Evolutionary conservation across 2,329 filamentous ascomycete genomes (phyloP).

Genomic region (Phialophora macrospora): DNA sequence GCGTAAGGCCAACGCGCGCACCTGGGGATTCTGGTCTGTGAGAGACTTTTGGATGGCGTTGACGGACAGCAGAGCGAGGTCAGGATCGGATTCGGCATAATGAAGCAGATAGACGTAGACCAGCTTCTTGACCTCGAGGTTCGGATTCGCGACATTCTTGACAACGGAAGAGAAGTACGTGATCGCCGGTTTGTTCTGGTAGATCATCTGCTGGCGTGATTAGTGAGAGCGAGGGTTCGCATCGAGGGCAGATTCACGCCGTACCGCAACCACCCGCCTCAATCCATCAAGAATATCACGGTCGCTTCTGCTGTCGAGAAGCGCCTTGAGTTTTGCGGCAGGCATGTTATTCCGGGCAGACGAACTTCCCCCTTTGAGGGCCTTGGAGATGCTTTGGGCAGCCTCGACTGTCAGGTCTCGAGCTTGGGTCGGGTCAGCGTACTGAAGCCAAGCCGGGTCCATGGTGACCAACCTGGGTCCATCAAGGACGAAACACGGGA

Average conservation of each 20-base stretch:
- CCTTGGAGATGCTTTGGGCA: slow-evolving; percentile 74
- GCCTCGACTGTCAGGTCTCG: slow-evolving; percentile 97
- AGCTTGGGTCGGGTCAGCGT: slow-evolving; percentile 60
- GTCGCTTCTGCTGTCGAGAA: slow-evolving; percentile 91
- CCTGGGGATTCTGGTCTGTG: slow-evolving; percentile 86
- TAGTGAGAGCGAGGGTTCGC: slow-evolving; percentile 16
- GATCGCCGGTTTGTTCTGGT: slow-evolving; percentile 82
- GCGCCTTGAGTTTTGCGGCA: slow-evolving; percentile 86
- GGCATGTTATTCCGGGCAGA: slow-evolving; percentile 71
- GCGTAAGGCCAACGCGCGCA: slow-evolving; percentile 87
- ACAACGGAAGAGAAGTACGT: slow-evolving; percentile 97
- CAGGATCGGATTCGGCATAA: slow-evolving; percentile 94
- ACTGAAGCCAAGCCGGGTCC: slow-evolving; percentile 33
- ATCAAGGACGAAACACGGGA: slow-evolving; percentile 91
- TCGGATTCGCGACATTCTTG: slow-evolving; percentile 95
- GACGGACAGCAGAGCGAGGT: slow-evolving; percentile 93
- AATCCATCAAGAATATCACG: slow-evolving; percentile 91
- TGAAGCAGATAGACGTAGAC: slow-evolving; percentile 98
- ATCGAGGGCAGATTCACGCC: slow-evolving; percentile 17
- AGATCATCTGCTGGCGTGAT: slow-evolving; percentile 76
- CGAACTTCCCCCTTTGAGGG: slow-evolving; percentile 61
- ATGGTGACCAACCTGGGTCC: slow-evolving; percentile 72
- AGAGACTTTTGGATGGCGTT: slow-evolving; percentile 99
- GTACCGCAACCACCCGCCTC: slow-evolving; percentile 83
- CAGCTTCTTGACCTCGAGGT: slow-evolving; percentile 93